Evolutionary conservation across 768 basidiomycete genomes (phyloP).

Genomic region (Trametes sanguinea): DNA sequence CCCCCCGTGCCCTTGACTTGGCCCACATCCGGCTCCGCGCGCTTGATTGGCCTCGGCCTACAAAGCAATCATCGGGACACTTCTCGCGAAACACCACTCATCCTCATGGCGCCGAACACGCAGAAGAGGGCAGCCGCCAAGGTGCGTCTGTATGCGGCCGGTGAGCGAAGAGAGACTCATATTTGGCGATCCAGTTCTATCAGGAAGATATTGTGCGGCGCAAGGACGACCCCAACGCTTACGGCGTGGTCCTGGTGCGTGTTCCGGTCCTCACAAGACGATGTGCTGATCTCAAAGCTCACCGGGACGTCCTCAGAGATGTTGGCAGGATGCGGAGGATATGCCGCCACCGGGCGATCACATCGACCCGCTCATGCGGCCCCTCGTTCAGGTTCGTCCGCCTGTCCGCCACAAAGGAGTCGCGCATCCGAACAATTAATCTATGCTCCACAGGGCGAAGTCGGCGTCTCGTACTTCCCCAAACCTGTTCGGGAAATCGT

Average conservation of each 20-base stretch:
- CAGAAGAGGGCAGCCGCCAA: conserved; percentile 22
- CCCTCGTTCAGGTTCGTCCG: conserved; percentile 46
- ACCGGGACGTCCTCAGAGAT: conserved; percentile 52
- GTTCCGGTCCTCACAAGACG: not conserved
- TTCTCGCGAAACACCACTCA: not conserved
- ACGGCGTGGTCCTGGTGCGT: conserved; percentile 69
- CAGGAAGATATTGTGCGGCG: conserved; percentile 42
- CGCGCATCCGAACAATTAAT: not conserved
- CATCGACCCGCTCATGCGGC: conserved; percentile 73
- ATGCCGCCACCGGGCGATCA: conserved; percentile 45
- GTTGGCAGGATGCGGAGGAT: conserved; percentile 89
- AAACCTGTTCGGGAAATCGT: conserved; percentile 65
- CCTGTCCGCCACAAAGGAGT: not conserved
- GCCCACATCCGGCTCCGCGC: not conserved
- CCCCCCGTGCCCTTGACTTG: not conserved
- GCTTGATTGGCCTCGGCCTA: not conserved
- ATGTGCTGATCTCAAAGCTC: conserved; percentile 5
- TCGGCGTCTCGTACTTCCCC: conserved; percentile 73
- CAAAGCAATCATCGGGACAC: conserved; percentile 4
- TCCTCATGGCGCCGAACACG: conserved; percentile 15
- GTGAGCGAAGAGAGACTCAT: not conserved
- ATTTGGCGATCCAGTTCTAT: conserved; percentile 36
- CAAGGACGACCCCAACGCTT: conserved; percentile 39
- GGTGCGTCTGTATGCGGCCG: not conserved
- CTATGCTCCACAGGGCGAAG: conserved; percentile 56